phyloP scores from a whole-genome alignment of 805 yeast species.

The Cyberlindnera galapagoensis region DNA sequence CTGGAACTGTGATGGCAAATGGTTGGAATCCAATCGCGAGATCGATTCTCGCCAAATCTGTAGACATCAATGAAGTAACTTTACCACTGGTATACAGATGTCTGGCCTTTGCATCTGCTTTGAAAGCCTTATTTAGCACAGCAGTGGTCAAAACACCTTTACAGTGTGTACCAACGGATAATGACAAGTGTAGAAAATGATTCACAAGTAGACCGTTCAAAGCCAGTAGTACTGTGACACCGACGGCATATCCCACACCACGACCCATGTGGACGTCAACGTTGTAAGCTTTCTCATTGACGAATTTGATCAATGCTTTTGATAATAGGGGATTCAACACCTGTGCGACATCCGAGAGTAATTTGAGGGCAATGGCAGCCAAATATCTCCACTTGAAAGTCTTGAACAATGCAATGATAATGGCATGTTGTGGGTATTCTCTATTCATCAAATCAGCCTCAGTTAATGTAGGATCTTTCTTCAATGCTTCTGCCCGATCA shows the following conservation, averaged over 20 bases:
- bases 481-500: conserved; percentile 26
- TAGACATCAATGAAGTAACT: conserved; percentile 67
- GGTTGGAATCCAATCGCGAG: conserved; percentile 59
- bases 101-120: conserved; percentile 45
- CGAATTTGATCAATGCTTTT: conserved; percentile 47
- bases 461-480: conserved; percentile 29
- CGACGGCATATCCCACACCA: conserved; percentile 59
- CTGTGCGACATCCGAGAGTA: conserved; percentile 39
- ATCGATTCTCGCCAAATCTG: conserved; percentile 72
- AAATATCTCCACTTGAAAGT: conserved; percentile 44
- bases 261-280: conserved; percentile 30
- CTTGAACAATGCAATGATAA: conserved; percentile 39
- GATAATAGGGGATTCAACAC: conserved; percentile 51
- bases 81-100: conserved; percentile 52
- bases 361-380: conserved; percentile 34
- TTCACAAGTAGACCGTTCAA: conserved; percentile 35
- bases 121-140: conserved; percentile 57
- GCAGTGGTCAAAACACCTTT: conserved; percentile 63
- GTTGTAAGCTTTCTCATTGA: conserved; percentile 37
- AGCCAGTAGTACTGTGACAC: conserved; percentile 40
- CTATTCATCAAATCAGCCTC: conserved; percentile 34
- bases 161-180: conserved; percentile 59
- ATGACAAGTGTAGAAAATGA: conserved; percentile 44
- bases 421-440: conserved; percentile 33
- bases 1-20: conserved; percentile 46